Base-by-base conservation (phyloP, 176 grass and related monocot genomes). In the Metroxylon sagu region DNA sequence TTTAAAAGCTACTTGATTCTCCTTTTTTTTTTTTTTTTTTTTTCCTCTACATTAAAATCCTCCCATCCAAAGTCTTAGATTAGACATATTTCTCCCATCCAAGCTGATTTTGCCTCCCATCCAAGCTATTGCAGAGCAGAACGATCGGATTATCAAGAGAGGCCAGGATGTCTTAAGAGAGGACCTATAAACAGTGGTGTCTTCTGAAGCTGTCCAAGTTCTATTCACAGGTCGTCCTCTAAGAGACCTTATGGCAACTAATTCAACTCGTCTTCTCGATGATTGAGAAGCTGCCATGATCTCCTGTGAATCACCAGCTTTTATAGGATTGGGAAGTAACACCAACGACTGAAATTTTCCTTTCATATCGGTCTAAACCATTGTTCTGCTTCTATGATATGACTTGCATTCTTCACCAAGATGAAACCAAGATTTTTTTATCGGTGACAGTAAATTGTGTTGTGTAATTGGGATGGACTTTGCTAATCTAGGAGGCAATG, bases 311-410 rank as follows among this genome's bases (percentile, higher is more conserved):
- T 68, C 80, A 76, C 69, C 79, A 18, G 74, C 43, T 21, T 53
- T 79, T 67, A 55, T 68, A 55, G 70, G 62, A 73, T 61, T 71
- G 51, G 68, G 17, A 52, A 58, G 60, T 67, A 48, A 69, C 43
- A 53, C 65, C 50, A 62, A 73, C 73, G 85, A 64, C 62, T 53
- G 25, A 67, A 62, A 50, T 57, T 54, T 77, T 14, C 61, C 56
- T 48, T 68, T 56, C 23, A 30, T 65, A 27, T 17, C 26, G 27
- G 65, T 85, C 18, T 76, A 67, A 64, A 85, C 85, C 74, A 81
- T 85, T 14, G 84, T 84, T 56, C 84, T 14, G 69, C 79, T 39
- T 98, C 82, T 79, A 92, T 89, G 51, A 98, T 92, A 58, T 92
- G 79, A 76, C 73, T 73, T 6, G 82, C 93, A 86, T 89, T 89